phyloP scores from a whole-genome alignment of 176 grass and related monocot genomes.

The Aegilops tauschii region DNA sequence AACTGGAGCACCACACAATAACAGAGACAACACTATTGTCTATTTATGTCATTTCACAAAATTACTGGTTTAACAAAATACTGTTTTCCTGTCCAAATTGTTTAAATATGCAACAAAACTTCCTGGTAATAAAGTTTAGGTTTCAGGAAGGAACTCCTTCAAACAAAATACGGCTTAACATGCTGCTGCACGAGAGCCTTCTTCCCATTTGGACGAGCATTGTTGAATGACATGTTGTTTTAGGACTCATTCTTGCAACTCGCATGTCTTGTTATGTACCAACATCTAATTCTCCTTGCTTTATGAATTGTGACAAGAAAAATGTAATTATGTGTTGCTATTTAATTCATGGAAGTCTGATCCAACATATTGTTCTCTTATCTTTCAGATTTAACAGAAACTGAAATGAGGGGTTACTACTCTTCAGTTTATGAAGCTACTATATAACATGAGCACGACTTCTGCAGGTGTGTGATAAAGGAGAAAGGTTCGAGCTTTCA shows the following conservation, averaged over 20 bases:
- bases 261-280: neutral
- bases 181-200: neutral
- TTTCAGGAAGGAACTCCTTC: neutral
- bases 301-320: neutral
- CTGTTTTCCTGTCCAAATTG: neutral
- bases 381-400: slow-evolving; percentile 13
- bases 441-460: neutral
- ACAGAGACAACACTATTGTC: neutral
- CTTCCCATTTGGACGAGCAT: neutral
- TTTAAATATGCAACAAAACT: slow-evolving; percentile 23
- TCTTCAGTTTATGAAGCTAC: neutral
- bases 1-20: neutral
- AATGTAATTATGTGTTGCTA: neutral
- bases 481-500: neutral
- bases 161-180: neutral
- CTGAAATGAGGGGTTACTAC: neutral
- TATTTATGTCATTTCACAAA: neutral
- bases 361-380: neutral
- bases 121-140: neutral
- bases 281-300: neutral
- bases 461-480: neutral
- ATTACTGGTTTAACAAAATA: slow-evolving; percentile 1
- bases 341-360: neutral
- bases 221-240: neutral
- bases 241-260: neutral